Conservation (phyloP, 2,329 filamentous ascomycete species). For the Ascochyta lentis region DNA sequence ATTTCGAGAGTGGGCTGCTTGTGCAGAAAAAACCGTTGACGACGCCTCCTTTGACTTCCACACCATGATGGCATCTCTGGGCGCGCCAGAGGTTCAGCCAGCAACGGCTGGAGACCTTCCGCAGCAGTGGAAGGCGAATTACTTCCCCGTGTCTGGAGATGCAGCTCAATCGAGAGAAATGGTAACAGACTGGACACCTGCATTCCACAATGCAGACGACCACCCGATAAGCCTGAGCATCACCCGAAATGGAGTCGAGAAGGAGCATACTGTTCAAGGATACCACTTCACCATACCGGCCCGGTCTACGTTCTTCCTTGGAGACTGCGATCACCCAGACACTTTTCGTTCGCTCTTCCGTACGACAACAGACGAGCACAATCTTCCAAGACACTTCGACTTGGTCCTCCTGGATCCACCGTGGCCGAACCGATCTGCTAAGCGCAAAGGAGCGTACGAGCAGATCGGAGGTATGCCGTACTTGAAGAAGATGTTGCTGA, state of each 20-base stretch:
- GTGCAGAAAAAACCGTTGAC: conserved; percentile 30
- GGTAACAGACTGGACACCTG: conserved; percentile 29
- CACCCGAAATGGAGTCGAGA: conserved; percentile 8
- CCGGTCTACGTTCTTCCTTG: conserved; percentile 57
- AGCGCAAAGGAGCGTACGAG: conserved; percentile 63
- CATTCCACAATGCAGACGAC: conserved; percentile 40
- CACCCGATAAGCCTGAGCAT: conserved; percentile 36
- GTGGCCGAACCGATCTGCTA: conserved; percentile 80
- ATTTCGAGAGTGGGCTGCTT: conserved; percentile 39
- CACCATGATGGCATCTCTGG: conserved; percentile 45
- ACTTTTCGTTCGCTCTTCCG: conserved; percentile 49
- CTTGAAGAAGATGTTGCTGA: conserved; percentile 51
- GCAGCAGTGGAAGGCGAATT: conserved; percentile 38
- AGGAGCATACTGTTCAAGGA: conserved; percentile 12
- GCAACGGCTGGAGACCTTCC: conserved; percentile 18
- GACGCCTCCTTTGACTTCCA: conserved; percentile 39
- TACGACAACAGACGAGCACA: conserved; percentile 43
- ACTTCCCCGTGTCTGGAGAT: conserved; percentile 27
- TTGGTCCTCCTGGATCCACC: conserved; percentile 78
- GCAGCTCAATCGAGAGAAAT: conserved; percentile 11
- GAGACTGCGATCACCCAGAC: conserved; percentile 50
- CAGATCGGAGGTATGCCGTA: conserved; percentile 54
- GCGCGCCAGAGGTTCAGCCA: conserved; percentile 31
- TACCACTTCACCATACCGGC: conserved; percentile 57
- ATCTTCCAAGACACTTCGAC: conserved; percentile 63